Conservation (phyloP, 2,329 filamentous ascomycete species). For the Hypomyces perniciosus region DNA sequence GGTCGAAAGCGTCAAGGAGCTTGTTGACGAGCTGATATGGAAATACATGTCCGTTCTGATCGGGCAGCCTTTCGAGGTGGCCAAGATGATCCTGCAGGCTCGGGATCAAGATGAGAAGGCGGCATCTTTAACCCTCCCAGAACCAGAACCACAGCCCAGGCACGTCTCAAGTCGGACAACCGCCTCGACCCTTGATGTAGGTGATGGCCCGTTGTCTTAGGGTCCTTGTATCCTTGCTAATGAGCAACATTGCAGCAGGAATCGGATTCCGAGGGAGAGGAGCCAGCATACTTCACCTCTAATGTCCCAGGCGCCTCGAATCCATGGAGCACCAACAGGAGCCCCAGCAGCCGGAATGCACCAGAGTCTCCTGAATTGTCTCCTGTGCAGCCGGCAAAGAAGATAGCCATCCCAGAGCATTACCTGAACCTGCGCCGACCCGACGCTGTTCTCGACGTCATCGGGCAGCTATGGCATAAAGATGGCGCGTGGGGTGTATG, state of each 20-base stretch:
- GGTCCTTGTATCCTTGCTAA: not conserved
- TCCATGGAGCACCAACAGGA: slow-evolving; percentile 29
- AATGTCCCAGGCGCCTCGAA: slow-evolving; percentile 50
- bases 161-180: slow-evolving; percentile 25
- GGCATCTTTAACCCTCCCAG: slow-evolving; percentile 17
- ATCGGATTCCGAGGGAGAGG: slow-evolving; percentile 66
- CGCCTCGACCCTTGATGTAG: slow-evolving; percentile 32
- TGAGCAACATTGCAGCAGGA: slow-evolving; percentile 34
- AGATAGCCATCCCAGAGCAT: slow-evolving; percentile 39
- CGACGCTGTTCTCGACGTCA: slow-evolving; percentile 78
- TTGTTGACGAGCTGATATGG: slow-evolving; percentile 82
- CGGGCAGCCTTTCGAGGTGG: slow-evolving; percentile 94
- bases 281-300: slow-evolving; percentile 80
- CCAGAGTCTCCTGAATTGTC: slow-evolving; percentile 17
- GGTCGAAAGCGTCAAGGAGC: slow-evolving; percentile 66
- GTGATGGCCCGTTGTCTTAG: slow-evolving; percentile 4
- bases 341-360: slow-evolving; percentile 26
- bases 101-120: slow-evolving; percentile 49
- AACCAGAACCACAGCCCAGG: slow-evolving; percentile 22
- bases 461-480: slow-evolving; percentile 81
- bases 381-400: slow-evolving; percentile 26
- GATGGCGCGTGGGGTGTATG: slow-evolving; percentile 89
- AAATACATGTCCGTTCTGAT: slow-evolving; percentile 86
- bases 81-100: slow-evolving; percentile 86
- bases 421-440: slow-evolving; percentile 66